Conservation (phyloP, 108 stramenopile species). For the Cyclotella atomus region DNA sequence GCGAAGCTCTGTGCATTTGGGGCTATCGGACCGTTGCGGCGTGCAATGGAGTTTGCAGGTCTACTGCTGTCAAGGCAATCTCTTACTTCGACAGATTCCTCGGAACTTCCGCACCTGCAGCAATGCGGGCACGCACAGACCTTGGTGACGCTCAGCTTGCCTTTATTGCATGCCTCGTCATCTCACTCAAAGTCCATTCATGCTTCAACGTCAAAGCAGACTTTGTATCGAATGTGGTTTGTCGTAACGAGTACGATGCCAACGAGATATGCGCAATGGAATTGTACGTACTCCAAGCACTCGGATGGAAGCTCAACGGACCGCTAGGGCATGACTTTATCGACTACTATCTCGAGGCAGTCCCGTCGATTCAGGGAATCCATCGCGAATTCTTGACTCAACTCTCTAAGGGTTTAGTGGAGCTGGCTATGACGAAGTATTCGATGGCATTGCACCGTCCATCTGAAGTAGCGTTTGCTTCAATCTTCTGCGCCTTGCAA, state of each 20-base stretch:
- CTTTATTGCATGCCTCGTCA: neutral
- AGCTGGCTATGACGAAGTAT: neutral
- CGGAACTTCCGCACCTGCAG: neutral
- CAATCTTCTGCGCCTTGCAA: neutral
- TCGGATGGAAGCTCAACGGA: neutral
- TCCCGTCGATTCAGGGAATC: no score
- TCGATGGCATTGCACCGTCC: neutral
- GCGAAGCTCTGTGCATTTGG: neutral
- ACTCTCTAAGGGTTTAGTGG: neutral
- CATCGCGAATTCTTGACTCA: no score
- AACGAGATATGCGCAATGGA: neutral
- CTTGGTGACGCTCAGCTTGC: neutral
- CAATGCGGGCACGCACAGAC: neutral
- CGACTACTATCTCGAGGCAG: neutral
- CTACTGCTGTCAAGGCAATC: neutral
- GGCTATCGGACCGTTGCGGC: neutral
- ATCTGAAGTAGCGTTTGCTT: neutral
- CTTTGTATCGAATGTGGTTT: neutral
- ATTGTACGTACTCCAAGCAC: neutral
- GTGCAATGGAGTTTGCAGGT: neutral
- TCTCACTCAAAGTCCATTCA: neutral
- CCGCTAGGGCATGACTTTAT: neutral
- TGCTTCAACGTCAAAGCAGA: neutral
- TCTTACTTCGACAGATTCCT: neutral
- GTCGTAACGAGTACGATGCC: neutral